phyloP scores from a whole-genome alignment of 148 eudicot species.

The Rheum nobile region DNA sequence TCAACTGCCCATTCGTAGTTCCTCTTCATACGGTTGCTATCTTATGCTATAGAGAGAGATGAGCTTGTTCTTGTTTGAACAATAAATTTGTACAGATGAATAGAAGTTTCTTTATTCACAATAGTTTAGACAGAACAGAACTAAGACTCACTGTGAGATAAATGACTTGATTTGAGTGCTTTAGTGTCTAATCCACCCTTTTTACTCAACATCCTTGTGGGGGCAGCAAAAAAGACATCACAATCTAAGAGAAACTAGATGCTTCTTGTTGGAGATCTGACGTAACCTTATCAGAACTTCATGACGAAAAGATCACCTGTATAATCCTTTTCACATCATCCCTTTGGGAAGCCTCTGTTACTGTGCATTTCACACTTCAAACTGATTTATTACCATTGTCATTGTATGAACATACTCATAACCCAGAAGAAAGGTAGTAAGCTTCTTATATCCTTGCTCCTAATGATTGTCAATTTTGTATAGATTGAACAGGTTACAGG shows the following conservation, averaged over 20 bases:
- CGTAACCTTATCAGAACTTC: slow-evolving; percentile 24
- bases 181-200: background rate
- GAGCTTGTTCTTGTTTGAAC: background rate
- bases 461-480: background rate
- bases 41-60: background rate
- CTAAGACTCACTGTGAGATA: background rate
- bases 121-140: background rate
- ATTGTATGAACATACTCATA: background rate
- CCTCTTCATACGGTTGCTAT: background rate
- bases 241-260: slow-evolving; percentile 19
- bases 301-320: background rate
- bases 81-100: background rate
- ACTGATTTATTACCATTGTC: background rate
- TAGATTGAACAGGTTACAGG: too few relatives aligned
- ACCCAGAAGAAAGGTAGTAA: background rate
- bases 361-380: background rate
- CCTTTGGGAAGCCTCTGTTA: too few relatives aligned
- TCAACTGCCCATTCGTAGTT: background rate
- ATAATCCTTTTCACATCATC: too few relatives aligned
- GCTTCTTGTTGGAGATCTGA: slow-evolving; percentile 8
- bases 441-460: slow-evolving; percentile 1
- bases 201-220: slow-evolving; percentile 11
- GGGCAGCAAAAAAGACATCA: slow-evolving; percentile 6
- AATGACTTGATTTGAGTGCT: background rate
- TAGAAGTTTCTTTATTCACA: background rate